A percentile compares a stretch with the other conserved stretches of the same genome.
Conservation (phyloP, 441 rosid genomes). For the Erysimum pusillum region DNA sequence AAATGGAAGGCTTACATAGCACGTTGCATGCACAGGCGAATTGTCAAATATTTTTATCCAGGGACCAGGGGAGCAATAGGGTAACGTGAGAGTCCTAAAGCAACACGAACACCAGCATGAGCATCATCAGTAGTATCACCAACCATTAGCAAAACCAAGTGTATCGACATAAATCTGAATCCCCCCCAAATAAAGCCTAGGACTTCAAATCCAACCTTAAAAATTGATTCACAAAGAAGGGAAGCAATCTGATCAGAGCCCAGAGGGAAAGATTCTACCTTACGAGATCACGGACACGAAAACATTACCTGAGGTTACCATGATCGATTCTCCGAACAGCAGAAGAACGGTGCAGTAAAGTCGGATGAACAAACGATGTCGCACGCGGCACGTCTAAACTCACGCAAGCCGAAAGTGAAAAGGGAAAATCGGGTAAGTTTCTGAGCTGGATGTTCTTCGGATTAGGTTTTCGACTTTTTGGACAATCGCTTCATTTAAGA, state of each 20-base stretch:
- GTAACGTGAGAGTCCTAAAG: slow-evolving; percentile 40
- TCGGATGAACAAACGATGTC: slow-evolving; percentile 40
- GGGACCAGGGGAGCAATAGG: slow-evolving; percentile 45
- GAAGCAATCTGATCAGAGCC: slow-evolving; percentile 31
- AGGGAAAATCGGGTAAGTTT: slow-evolving; percentile 4
- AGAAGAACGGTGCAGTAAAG: slow-evolving; percentile 32
- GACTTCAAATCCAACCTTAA: slow-evolving; percentile 20
- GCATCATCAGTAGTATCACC: slow-evolving; percentile 45
- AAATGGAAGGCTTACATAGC: slow-evolving; percentile 56
- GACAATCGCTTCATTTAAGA: background rate
- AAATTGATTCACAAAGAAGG: slow-evolving; percentile 28
- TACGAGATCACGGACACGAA: background rate
- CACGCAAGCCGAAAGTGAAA: slow-evolving; percentile 14
- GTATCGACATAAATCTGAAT: background rate
- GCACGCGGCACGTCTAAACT: slow-evolving; percentile 38
- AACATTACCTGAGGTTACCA: slow-evolving; percentile 9
- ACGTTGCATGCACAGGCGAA: slow-evolving; percentile 56
- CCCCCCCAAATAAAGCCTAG: slow-evolving; percentile 21
- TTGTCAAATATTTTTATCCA: too few relatives aligned
- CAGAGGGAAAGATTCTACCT: background rate
- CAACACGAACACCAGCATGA: slow-evolving; percentile 32
- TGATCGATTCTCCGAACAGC: slow-evolving; percentile 7
- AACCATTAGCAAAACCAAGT: slow-evolving; percentile 44
- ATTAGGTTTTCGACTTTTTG: background rate
- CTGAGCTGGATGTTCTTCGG: slow-evolving; percentile 1